These are phyloP conservation scores for Hygrophorus russula DNA, from an alignment of 768 basidiomycete species.

Conservation along the genomic window DNA sequence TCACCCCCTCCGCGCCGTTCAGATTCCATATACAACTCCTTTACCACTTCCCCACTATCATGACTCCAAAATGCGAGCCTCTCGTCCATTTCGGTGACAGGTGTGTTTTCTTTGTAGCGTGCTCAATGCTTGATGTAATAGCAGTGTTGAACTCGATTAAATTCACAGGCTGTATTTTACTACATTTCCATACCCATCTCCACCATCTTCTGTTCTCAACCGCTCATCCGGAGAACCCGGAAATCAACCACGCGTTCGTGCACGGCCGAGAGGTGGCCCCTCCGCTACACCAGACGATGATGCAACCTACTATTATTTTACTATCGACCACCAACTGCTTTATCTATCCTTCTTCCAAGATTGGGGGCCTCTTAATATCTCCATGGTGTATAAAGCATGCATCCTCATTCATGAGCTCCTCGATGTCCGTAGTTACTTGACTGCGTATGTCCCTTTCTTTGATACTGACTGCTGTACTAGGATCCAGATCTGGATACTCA, in stretches of 20 bases:
- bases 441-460: slow-evolving; percentile 18
- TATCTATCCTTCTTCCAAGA: slow-evolving; percentile 94
- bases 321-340: slow-evolving; percentile 83
- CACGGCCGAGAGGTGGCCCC: slow-evolving; percentile 45
- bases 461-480: slow-evolving; percentile 36
- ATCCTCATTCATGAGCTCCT: slow-evolving; percentile 85
- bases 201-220: slow-evolving; percentile 56
- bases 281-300: slow-evolving; percentile 63
- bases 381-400: slow-evolving; percentile 91
- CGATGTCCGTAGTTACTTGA: slow-evolving; percentile 36
- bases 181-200: slow-evolving; percentile 72
- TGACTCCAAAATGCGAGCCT: slow-evolving; percentile 49
- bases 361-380: slow-evolving; percentile 85
- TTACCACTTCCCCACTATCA: neutral
- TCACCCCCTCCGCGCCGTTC: no score
- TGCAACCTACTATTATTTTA: slow-evolving; percentile 81
- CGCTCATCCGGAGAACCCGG: slow-evolving; percentile 36
- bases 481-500: slow-evolving; percentile 65
- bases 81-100: slow-evolving; percentile 73
- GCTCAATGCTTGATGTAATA: slow-evolving; percentile 6
- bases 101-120: slow-evolving; percentile 26
- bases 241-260: slow-evolving; percentile 52
- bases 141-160: slow-evolving; percentile 8
- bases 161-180: slow-evolving; percentile 74
- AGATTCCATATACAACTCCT: neutral